These are phyloP conservation scores for Graphilbum fragrans DNA, from an alignment of 2,329 filamentous ascomycete species.

Conservation along the genomic window DNA sequence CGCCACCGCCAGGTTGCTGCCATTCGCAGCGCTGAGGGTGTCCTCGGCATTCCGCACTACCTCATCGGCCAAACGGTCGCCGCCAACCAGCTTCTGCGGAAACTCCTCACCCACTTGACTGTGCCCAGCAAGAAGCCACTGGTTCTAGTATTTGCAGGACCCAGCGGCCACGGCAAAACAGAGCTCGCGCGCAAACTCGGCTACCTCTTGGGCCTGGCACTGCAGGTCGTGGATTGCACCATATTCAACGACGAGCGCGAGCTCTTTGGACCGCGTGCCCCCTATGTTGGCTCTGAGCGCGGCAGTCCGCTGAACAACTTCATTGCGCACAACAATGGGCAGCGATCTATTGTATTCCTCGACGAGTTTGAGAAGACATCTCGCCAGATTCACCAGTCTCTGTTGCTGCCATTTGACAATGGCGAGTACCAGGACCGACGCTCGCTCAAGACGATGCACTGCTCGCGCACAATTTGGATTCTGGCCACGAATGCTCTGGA, in stretches of 20 bases:
- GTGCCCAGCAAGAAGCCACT: slow-evolving; percentile 3
- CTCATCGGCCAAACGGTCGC: slow-evolving; percentile 6
- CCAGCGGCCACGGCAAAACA: slow-evolving; percentile 8
- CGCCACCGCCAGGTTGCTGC: slow-evolving; percentile 2
- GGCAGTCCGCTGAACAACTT: slow-evolving; percentile 8
- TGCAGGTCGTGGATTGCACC: slow-evolving; percentile 8
- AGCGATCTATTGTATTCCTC: slow-evolving; percentile 4
- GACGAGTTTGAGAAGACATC: slow-evolving; percentile 9
- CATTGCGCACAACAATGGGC: not conserved
- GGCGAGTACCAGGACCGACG: slow-evolving; percentile 8
- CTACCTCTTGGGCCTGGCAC: slow-evolving; percentile 1
- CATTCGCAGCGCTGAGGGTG: slow-evolving; percentile 2
- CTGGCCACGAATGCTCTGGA: slow-evolving; percentile 8
- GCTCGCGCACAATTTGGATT: slow-evolving; percentile 7
- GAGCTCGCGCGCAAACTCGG: slow-evolving; percentile 6
- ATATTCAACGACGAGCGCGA: slow-evolving; percentile 5
- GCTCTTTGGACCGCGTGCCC: slow-evolving; percentile 5
- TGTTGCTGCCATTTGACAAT: slow-evolving; percentile 6
- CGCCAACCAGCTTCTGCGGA: slow-evolving; percentile 3
- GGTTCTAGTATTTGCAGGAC: slow-evolving; percentile 6
- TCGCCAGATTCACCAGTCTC: slow-evolving; percentile 2
- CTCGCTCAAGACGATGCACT: slow-evolving; percentile 1
- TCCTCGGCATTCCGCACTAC: slow-evolving; percentile 3
- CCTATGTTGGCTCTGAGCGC: slow-evolving; percentile 4
- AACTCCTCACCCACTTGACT: slow-evolving; percentile 5